Percentiles rank a stretch among this genome's conserved stretches.
Evolutionary conservation across 495 filamentous ascomycete genomes (phyloP).

Genomic region (Penicillium maclennaniae): DNA sequence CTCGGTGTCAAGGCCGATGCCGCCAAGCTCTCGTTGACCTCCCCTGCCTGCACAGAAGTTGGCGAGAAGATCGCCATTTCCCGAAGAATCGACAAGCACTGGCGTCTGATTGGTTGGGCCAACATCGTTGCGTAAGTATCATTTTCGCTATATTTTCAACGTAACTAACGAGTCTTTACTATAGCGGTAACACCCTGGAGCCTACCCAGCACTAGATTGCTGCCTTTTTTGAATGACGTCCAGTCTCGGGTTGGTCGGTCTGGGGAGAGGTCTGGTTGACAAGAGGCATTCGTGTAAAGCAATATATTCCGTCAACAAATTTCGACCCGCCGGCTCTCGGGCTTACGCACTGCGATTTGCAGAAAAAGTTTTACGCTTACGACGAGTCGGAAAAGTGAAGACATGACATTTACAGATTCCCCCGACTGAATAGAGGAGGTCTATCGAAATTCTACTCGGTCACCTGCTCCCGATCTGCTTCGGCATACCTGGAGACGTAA

Average conservation of each 20-base stretch:
- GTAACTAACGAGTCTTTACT: conserved; percentile 18
- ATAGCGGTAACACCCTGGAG: conserved; percentile 52
- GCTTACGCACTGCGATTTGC: conserved; percentile 22
- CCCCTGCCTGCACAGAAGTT: conserved; percentile 86
- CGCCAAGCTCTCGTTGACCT: conserved; percentile 83
- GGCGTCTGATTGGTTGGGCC: conserved; percentile 97
- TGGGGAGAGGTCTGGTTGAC: conserved; percentile 6
- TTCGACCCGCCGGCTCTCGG: conserved; percentile 11
- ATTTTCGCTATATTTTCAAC: neutral
- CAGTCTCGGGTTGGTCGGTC: conserved; percentile 11
- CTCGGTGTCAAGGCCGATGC: conserved; percentile 95
- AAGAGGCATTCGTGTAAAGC: neutral
- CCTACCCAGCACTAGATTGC: conserved; percentile 45
- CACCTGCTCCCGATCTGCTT: conserved; percentile 12
- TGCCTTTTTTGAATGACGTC: conserved; percentile 15
- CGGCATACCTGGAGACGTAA: conserved; percentile 5
- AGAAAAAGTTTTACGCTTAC: conserved; percentile 33
- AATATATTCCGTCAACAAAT: conserved; percentile 4
- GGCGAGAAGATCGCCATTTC: conserved; percentile 97
- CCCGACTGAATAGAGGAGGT: conserved; percentile 26
- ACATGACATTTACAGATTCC: conserved; percentile 32
- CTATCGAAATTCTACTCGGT: conserved; percentile 14
- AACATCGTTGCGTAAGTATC: conserved; percentile 72
- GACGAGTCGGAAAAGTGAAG: conserved; percentile 33
- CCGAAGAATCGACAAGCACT: conserved; percentile 97